These are phyloP conservation scores for Mercurialis annua DNA, from an alignment of 345 rosid genomes.

Conservation along the genomic window DNA sequence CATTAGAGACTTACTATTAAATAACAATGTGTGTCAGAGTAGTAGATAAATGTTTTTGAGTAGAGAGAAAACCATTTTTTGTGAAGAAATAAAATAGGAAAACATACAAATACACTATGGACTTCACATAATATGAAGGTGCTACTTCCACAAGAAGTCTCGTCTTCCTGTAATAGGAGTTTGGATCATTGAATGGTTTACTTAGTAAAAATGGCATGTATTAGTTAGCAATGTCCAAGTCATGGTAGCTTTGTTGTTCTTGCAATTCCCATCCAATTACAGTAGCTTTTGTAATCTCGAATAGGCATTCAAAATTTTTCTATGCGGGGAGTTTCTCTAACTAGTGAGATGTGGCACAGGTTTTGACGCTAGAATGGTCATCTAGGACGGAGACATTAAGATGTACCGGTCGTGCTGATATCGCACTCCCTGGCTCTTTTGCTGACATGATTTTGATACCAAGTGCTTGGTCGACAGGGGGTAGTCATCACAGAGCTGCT, in stretches of 20 bases:
- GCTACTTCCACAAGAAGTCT: not conserved
- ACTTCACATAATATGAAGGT: not conserved
- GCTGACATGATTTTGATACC: conserved; percentile 78
- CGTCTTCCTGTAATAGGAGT: not conserved
- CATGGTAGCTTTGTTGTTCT: not conserved
- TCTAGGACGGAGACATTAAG: conserved; percentile 56
- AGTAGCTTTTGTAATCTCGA: not conserved
- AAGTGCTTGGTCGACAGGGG: conserved; percentile 34
- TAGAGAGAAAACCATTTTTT: not conserved
- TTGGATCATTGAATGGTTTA: not conserved
- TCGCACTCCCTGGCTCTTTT: conserved; percentile 69
- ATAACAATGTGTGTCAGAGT: not conserved
- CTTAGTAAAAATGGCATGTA: not conserved
- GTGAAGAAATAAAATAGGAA: not conserved
- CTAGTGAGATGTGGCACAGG: conserved; percentile 35
- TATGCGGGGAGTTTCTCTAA: conserved; percentile 5
- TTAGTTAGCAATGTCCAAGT: not conserved
- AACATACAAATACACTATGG: not conserved
- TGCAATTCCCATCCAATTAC: not conserved
- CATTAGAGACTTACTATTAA: not conserved
- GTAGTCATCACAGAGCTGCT: conserved; percentile 32
- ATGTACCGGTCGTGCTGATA: conserved; percentile 61
- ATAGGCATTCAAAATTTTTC: conserved; percentile 1
- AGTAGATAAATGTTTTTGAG: too few relatives aligned
- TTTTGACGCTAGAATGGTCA: conserved; percentile 71